A percentile compares a stretch with the other conserved stretches of the same genome.
These are phyloP conservation scores for Candida taoyuanica DNA, from an alignment of 805 yeast species.

Conservation along the genomic window DNA sequence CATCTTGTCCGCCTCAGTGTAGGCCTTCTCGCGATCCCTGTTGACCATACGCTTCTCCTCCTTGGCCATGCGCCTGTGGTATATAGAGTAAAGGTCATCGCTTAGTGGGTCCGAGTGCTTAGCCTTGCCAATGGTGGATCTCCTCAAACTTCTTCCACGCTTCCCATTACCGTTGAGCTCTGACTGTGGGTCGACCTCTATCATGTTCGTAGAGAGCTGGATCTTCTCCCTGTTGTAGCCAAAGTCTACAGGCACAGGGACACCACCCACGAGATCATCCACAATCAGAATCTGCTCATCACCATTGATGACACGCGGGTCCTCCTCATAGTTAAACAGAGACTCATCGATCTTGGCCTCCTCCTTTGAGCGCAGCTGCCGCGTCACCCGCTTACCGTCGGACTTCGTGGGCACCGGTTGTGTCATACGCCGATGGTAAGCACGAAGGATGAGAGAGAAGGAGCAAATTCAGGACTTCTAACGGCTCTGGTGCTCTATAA, in stretches of 20 bases:
- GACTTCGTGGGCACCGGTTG: not conserved
- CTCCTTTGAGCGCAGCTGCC: conserved; percentile 21
- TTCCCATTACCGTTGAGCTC: conserved; percentile 1
- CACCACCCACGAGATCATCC: conserved; percentile 3
- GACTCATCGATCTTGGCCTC: conserved; percentile 17
- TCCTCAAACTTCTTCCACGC: conserved; percentile 13
- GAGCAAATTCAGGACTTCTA: no score
- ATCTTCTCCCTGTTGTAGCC: conserved; percentile 4
- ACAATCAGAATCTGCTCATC: conserved; percentile 10
- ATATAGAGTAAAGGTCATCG: conserved; percentile 37
- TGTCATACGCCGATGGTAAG: not conserved
- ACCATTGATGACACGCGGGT: conserved; percentile 15
- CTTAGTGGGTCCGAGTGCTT: conserved; percentile 38
- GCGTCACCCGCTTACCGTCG: conserved; percentile 8
- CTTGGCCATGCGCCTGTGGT: conserved; percentile 57
- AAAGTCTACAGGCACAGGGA: conserved; percentile 6
- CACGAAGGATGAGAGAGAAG: no score
- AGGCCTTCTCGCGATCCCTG: conserved; percentile 49
- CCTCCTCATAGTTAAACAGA: conserved; percentile 26
- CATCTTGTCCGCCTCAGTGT: conserved; percentile 50
- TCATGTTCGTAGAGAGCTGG: conserved; percentile 6
- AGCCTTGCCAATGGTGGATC: conserved; percentile 13
- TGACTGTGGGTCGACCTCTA: conserved; percentile 1
- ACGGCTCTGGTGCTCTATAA: not conserved
- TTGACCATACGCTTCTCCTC: conserved; percentile 54